Conservation (phyloP, 1,139 yeast species). For the Candida sp. region DNA sequence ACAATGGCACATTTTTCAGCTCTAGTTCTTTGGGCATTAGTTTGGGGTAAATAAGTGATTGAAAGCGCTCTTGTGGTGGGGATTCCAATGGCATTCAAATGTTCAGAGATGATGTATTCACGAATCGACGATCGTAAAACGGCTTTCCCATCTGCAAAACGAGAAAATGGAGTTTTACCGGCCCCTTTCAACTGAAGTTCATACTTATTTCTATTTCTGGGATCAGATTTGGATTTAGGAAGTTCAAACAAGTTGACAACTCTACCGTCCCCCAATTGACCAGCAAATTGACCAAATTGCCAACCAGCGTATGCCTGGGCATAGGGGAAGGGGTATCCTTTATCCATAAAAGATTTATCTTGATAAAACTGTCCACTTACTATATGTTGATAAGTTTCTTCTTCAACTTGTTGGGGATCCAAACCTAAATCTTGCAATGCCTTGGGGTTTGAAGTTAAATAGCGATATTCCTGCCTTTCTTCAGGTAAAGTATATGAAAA, state of each 20-base stretch:
- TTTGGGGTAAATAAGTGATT: constrained; percentile 66
- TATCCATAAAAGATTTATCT: constrained; percentile 23
- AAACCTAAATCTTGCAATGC: constrained; percentile 66
- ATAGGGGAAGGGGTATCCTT: constrained; percentile 65
- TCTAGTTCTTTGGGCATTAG: constrained; percentile 68
- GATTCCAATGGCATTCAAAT: constrained; percentile 74
- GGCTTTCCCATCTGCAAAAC: constrained; percentile 98
- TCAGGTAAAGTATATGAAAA: constrained; percentile 73
- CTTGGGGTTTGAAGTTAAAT: constrained; percentile 54
- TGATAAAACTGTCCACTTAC: constrained; percentile 58
- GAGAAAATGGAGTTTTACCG: constrained; percentile 85
- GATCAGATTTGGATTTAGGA: constrained; percentile 27
- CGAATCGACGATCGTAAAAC: constrained; percentile 83
- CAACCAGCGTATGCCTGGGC: constrained; percentile 94
- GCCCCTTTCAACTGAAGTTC: constrained; percentile 89
- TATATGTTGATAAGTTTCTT: constrained; percentile 48
- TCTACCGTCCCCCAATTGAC: constrained; percentile 95
- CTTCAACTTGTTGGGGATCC: constrained; percentile 31
- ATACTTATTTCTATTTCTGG: constrained; percentile 31
- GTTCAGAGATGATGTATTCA: constrained; percentile 85
- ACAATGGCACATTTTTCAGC: constrained; percentile 86
- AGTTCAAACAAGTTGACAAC: constrained; percentile 79
- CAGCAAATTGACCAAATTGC: constrained; percentile 96
- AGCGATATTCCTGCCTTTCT: constrained; percentile 48
- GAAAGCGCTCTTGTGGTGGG: constrained; percentile 87